A percentile compares a stretch with the other conserved stretches of the same genome.
phyloP scores from a whole-genome alignment of 2,329 filamentous ascomycete species.

The Pseudogymnoascus verrucosus region DNA sequence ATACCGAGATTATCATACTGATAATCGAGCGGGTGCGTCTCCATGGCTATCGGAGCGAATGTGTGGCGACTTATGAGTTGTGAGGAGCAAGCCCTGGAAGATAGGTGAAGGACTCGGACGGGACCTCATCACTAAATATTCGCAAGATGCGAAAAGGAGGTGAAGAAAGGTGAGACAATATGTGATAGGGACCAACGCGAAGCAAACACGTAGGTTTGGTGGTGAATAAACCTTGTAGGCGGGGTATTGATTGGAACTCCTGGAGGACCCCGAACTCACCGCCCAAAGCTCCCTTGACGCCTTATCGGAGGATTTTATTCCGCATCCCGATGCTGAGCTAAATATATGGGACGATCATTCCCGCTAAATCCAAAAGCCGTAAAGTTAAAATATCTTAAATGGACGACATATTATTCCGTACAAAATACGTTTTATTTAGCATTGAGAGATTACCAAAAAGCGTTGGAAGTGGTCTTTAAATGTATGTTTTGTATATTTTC shows the following conservation, averaged over 20 bases:
- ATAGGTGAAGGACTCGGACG: background rate
- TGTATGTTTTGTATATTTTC: background rate
- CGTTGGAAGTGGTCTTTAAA: background rate
- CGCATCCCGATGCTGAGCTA: background rate
- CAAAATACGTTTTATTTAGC: background rate
- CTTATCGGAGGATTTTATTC: constrained; percentile 1
- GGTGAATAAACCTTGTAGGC: background rate
- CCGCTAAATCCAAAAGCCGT: background rate
- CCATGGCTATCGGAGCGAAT: background rate
- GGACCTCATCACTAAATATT: constrained; percentile 5
- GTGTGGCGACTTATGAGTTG: constrained; percentile 4
- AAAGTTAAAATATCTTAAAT: constrained; percentile 9
- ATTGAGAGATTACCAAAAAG: background rate
- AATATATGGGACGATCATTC: constrained; percentile 5
- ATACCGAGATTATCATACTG: background rate
- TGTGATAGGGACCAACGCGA: constrained; percentile 1
- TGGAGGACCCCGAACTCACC: background rate
- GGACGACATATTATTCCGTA: background rate
- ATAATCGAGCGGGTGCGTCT: background rate
- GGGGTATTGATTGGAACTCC: background rate
- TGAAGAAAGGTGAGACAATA: background rate
- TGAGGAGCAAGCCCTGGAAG: constrained; percentile 1
- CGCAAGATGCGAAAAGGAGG: background rate
- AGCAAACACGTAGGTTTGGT: constrained; percentile 3
- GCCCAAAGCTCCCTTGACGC: background rate